phyloP scores from a whole-genome alignment of 352 stramenopile genomes.

The Pythium guiyangense region DNA sequence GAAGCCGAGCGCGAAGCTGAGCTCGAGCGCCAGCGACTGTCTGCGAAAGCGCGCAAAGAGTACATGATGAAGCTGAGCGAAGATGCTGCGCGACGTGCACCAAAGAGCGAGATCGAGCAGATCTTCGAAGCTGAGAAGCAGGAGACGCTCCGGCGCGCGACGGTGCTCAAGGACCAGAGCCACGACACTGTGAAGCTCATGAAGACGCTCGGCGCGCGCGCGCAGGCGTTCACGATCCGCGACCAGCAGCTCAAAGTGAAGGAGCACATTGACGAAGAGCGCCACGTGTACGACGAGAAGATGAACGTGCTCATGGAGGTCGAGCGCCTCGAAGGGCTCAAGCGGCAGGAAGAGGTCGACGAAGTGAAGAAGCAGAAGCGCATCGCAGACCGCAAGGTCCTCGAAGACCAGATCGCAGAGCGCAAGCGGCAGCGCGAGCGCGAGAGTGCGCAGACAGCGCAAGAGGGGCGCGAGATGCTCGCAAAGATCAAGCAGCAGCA shows the following conservation, averaged over 20 bases:
- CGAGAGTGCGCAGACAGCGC: constrained; percentile 33
- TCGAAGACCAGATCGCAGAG: constrained; percentile 85
- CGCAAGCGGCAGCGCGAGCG: constrained; percentile 42
- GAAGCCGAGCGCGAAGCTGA: constrained; percentile 51
- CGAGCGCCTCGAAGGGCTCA: constrained; percentile 89
- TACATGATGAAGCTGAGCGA: constrained; percentile 72
- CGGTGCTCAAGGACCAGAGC: constrained; percentile 59
- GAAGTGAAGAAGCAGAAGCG: constrained; percentile 86
- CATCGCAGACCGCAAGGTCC: constrained; percentile 76
- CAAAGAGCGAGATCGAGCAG: constrained; percentile 77
- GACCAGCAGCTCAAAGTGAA: constrained; percentile 88
- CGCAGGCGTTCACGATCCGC: constrained; percentile 92
- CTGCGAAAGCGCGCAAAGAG: constrained; percentile 71
- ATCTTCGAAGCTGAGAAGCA: constrained; percentile 68
- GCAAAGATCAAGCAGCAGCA: constrained; percentile 76
- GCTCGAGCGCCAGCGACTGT: constrained; percentile 46
- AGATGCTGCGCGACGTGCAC: constrained; percentile 50
- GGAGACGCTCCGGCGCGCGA: constrained; percentile 47
- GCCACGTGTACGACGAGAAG: constrained; percentile 90
- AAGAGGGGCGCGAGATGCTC: constrained; percentile 90
- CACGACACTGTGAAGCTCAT: constrained; percentile 94
- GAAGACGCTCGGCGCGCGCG: constrained; percentile 88
- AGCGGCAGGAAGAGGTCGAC: constrained; percentile 86
- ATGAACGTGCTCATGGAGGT: constrained; percentile 96
- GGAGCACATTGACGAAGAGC: constrained; percentile 55